Evolutionary conservation across 495 filamentous ascomycete genomes (phyloP).

Genomic region (Penicillium malachiteum): DNA sequence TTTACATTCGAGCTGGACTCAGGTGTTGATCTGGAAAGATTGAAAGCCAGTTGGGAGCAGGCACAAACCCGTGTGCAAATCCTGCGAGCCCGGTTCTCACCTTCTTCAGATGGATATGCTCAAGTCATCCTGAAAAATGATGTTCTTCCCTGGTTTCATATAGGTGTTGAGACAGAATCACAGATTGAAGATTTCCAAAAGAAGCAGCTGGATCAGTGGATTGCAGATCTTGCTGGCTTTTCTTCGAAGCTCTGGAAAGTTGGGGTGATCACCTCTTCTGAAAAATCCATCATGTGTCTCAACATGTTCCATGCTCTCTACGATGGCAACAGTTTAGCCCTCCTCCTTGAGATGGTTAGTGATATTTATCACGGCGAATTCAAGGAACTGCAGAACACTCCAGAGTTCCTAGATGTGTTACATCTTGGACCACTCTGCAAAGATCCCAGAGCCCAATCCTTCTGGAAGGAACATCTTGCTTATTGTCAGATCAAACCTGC

Average conservation of each 20-base stretch:
- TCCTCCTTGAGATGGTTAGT: slow-evolving; percentile 60
- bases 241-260: slow-evolving; percentile 43
- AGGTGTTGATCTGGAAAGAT: slow-evolving; percentile 32
- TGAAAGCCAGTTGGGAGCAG: slow-evolving; percentile 53
- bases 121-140: slow-evolving; percentile 60
- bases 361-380: slow-evolving; percentile 30
- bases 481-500: slow-evolving; percentile 34
- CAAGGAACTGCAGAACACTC: slow-evolving; percentile 1
- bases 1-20: slow-evolving; percentile 58
- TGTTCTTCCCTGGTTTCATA: slow-evolving; percentile 48
- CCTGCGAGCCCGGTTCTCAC: slow-evolving; percentile 64
- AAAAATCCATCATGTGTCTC: slow-evolving; percentile 47
- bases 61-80: slow-evolving; percentile 52
- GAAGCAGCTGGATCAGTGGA: slow-evolving; percentile 43
- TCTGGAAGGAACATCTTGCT: slow-evolving; percentile 66
- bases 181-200: slow-evolving; percentile 27
- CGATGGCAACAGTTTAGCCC: slow-evolving; percentile 74
- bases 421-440: slow-evolving; percentile 46
- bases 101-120: slow-evolving; percentile 66
- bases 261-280: slow-evolving; percentile 33
- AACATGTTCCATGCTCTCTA: slow-evolving; percentile 86
- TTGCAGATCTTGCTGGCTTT: slow-evolving; percentile 22
- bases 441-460: slow-evolving; percentile 46
- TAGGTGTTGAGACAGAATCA: slow-evolving; percentile 17
- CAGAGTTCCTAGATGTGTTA: slow-evolving; percentile 42